A percentile compares a stretch with the other conserved stretches of the same genome.
phyloP scores from a whole-genome alignment of 2,329 filamentous ascomycete species.

The Trichoderma arundinaceum region DNA sequence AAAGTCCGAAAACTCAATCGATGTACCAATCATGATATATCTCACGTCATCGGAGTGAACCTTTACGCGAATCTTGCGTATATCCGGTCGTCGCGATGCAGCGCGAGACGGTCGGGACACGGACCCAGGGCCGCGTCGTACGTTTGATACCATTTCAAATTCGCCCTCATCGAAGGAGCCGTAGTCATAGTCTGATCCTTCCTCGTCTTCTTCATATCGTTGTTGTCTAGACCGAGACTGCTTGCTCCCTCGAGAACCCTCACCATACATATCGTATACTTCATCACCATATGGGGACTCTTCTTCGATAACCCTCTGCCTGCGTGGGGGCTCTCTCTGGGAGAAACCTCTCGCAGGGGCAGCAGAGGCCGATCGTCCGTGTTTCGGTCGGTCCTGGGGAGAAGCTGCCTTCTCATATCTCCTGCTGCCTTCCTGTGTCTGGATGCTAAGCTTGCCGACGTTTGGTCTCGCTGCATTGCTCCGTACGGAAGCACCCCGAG shows the following conservation, averaged over 20 bases:
- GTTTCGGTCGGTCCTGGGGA: constrained; percentile 41
- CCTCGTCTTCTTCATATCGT: constrained; percentile 77
- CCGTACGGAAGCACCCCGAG: constrained; percentile 64
- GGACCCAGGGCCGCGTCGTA: constrained; percentile 53
- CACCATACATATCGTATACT: constrained; percentile 67
- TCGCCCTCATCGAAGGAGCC: constrained; percentile 75
- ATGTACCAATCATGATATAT: constrained; percentile 83
- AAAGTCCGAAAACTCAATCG: constrained; percentile 77
- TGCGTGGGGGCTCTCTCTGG: constrained; percentile 43
- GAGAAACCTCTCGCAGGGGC: constrained; percentile 48
- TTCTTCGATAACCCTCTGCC: constrained; percentile 48
- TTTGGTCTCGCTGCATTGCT: constrained; percentile 62
- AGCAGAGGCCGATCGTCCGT: constrained; percentile 55
- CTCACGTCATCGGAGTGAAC: constrained; percentile 90
- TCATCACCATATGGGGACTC: constrained; percentile 73
- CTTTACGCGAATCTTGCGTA: constrained; percentile 86
- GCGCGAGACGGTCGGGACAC: constrained; percentile 57
- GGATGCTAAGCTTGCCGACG: constrained; percentile 68
- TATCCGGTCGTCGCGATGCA: constrained; percentile 66
- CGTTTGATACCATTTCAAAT: constrained; percentile 76
- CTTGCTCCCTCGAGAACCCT: constrained; percentile 49
- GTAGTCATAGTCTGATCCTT: constrained; percentile 75
- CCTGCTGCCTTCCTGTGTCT: constrained; percentile 58
- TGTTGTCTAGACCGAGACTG: constrained; percentile 46
- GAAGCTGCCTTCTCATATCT: constrained; percentile 55